Base-by-base conservation (phyloP, 768 basidiomycete genomes). In the Agrocybe praecox region DNA sequence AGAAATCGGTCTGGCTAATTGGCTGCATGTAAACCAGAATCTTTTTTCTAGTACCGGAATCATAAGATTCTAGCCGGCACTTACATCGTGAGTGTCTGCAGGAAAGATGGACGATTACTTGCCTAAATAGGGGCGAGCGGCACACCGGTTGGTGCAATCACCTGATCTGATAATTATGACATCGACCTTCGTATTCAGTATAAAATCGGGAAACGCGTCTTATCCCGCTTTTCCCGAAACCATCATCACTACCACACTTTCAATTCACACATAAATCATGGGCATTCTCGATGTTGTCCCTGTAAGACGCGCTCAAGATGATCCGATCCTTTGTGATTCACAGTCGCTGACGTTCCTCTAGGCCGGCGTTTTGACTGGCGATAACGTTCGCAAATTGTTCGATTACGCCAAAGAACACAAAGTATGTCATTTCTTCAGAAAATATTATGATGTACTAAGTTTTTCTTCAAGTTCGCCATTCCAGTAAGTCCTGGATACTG, bases 291-390 rank as follows among this genome's bases (percentile, higher is more conserved):
- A 92, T 68, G 81, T 92, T 68, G 89, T 94, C 61, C 91, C 92
- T 52, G 91, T 94, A 69, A 62, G 89, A 78, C 14, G 19, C 17
- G 22, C n/a, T 9, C 26, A 9, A 9, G 9, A 29, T 29, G 24
- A 18, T 23, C 18, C 17, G 11, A 17, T 15, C 15, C 26, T 6
- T 1, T 23, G 26, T 46, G 55, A 24, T 58, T 44, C 36, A 12
- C 5, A 5, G 14, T 40, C 12, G 36, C 36, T 46, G 52, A 29
- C 45, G 47, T 40, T 45, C 42, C 44, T 56, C 44, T 67, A 96
- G 95, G 81, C 94, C 72, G 96, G 96, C 62, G 96, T 99, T 59
- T 76, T 99, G 71, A 96, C 94, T 58, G 96, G 96, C 73, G 91
- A 96, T 64, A 85, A 98, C 72, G 91, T 94, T 66, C 87, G 94